Conservation (phyloP, 2,329 filamentous ascomycete genomes). For the Ophiostoma perfectum region DNA sequence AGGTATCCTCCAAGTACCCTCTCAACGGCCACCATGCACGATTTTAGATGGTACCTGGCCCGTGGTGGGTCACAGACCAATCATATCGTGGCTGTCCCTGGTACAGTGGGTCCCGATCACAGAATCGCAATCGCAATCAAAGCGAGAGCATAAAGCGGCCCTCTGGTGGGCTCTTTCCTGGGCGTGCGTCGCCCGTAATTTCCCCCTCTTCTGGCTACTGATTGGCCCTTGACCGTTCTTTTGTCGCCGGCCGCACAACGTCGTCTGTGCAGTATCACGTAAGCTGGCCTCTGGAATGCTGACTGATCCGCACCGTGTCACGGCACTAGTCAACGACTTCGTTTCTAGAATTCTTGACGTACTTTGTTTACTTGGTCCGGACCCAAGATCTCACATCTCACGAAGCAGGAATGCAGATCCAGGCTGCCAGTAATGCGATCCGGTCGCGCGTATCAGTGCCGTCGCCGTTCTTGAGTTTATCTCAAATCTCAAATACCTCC, state of each 20-base stretch:
- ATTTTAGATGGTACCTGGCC: conserved; percentile 9
- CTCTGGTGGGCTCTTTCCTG: neutral
- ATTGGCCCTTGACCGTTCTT: neutral
- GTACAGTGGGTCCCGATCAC: neutral
- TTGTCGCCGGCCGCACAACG: neutral
- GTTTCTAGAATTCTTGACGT: neutral
- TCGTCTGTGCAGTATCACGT: neutral
- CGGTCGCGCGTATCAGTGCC: neutral
- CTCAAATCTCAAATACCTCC: neutral
- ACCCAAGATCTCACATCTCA: neutral
- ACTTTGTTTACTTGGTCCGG: neutral
- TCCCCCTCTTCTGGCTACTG: conserved; percentile 5
- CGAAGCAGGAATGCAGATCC: neutral
- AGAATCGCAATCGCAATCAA: conserved; percentile 2
- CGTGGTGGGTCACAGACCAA: neutral
- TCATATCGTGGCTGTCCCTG: neutral
- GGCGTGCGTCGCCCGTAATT: conserved; percentile 10
- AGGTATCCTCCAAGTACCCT: neutral
- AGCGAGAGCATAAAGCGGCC: neutral
- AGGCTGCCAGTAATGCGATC: neutral
- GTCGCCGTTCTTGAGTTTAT: neutral
- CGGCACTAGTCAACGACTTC: neutral
- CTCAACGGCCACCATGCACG: neutral
- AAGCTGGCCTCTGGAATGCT: neutral
- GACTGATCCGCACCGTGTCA: neutral